A percentile compares a stretch with the other conserved stretches of the same genome.
Evolutionary conservation across 2,329 filamentous ascomycete genomes (phyloP).

Genomic region (Aureobasidium sp.): DNA sequence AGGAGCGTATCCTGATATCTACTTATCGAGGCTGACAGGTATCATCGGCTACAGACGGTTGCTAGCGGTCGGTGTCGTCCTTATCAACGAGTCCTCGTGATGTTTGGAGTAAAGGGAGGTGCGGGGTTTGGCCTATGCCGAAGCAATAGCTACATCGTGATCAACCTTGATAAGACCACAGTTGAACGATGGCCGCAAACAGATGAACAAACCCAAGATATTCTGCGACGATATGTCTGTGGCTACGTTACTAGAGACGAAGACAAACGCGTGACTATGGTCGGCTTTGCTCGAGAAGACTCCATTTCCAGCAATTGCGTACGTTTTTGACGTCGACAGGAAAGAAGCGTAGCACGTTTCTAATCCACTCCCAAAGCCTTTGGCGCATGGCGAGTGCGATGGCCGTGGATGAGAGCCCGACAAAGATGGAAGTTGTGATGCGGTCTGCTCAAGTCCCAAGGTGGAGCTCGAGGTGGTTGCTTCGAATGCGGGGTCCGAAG

Average conservation of each 20-base stretch:
- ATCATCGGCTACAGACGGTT: neutral
- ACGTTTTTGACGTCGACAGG: neutral
- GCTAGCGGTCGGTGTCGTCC: neutral
- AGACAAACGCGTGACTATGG: too few species aligned
- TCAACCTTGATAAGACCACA: neutral
- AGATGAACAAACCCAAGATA: neutral
- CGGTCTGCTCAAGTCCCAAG: neutral
- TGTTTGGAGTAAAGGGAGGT: neutral
- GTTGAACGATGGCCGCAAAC: too few species aligned
- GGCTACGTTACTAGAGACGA: too few species aligned
- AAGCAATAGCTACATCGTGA: neutral
- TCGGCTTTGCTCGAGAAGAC: too few species aligned
- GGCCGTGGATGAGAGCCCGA: neutral
- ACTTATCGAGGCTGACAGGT: neutral
- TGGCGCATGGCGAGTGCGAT: neutral
- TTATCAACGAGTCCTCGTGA: neutral
- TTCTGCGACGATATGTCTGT: neutral
- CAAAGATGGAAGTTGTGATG: neutral
- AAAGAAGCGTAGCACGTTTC: too few species aligned
- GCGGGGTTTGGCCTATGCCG: constrained; percentile 9
- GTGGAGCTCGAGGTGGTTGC: neutral
- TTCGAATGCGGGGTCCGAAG: neutral
- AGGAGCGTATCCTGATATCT: neutral
- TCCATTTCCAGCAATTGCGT: neutral
- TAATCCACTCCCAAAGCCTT: neutral